Percentiles rank a stretch among this genome's conserved stretches.
Evolutionary conservation across 192 early-diverging fungal species (phyloP).

Genomic region (Mortierella claussenii): DNA sequence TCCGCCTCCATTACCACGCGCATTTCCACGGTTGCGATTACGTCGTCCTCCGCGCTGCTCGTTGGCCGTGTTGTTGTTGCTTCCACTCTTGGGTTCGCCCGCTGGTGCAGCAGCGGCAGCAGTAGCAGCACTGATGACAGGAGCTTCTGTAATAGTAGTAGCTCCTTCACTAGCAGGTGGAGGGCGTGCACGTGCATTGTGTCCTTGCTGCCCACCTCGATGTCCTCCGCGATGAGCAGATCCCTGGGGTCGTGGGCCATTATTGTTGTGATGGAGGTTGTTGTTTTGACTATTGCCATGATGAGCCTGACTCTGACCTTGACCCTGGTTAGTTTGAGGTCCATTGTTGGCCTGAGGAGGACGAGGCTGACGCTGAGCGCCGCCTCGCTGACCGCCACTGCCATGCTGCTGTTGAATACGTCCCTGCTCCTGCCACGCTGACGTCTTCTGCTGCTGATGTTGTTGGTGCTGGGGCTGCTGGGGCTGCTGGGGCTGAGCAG

Average conservation of each 20-base stretch:
- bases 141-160: too few relatives aligned
- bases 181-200: background rate
- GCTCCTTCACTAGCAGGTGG: background rate
- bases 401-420: conserved; percentile 31
- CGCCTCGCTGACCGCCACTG: conserved; percentile 13
- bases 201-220: conserved; percentile 17
- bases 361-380: conserved; percentile 24
- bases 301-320: background rate
- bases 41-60: too few relatives aligned
- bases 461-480: conserved; percentile 16
- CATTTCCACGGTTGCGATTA: too few relatives aligned
- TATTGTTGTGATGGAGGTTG: background rate
- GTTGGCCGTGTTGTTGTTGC: too few relatives aligned
- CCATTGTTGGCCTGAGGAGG: conserved; percentile 23
- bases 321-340: background rate
- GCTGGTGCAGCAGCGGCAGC: too few relatives aligned
- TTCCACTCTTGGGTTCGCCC: too few relatives aligned
- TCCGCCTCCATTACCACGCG: too few relatives aligned
- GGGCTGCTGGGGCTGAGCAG: background rate
- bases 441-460: conserved; percentile 18
- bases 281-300: background rate
- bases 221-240: conserved; percentile 13
- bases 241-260: conserved; percentile 5
- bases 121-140: too few relatives aligned
- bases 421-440: conserved; percentile 17